These are phyloP conservation scores for Lithocarpus polystachyus DNA, from an alignment of 306 rosid species.

Conservation along the genomic window DNA sequence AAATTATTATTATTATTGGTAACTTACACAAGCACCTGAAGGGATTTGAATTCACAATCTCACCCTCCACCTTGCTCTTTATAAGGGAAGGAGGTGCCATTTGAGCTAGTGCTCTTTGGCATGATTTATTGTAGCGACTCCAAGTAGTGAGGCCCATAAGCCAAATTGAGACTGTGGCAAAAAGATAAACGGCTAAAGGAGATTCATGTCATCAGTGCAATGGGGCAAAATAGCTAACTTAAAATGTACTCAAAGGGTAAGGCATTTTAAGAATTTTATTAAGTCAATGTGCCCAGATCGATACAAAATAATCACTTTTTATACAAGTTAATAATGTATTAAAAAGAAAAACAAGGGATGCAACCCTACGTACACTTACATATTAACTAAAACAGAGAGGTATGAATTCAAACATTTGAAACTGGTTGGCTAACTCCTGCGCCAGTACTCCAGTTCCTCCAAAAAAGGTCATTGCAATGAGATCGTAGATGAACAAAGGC, in stretches of 20 bases:
- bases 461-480: neutral
- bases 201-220: neutral
- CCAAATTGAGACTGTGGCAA: neutral
- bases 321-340: too few species aligned
- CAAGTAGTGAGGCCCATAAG: neutral
- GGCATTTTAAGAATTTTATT: neutral
- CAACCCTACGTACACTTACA: too few species aligned
- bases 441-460: conserved; percentile 16
- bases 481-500: conserved; percentile 3
- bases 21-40: too few species aligned
- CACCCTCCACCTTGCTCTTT: too few species aligned
- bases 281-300: neutral
- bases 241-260: neutral
- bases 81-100: too few species aligned
- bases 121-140: neutral
- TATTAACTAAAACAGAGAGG: neutral
- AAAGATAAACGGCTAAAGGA: neutral
- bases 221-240: neutral
- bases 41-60: too few species aligned
- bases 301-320: neutral
- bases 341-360: too few species aligned
- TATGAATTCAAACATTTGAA: neutral
- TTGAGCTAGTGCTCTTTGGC: too few species aligned
- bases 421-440: neutral
- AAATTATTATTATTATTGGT: too few species aligned